Percentiles rank a stretch among this genome's conserved stretches.
Conservation (phyloP, 1,284 basidiomycete species). For the Leccinum insigne region DNA sequence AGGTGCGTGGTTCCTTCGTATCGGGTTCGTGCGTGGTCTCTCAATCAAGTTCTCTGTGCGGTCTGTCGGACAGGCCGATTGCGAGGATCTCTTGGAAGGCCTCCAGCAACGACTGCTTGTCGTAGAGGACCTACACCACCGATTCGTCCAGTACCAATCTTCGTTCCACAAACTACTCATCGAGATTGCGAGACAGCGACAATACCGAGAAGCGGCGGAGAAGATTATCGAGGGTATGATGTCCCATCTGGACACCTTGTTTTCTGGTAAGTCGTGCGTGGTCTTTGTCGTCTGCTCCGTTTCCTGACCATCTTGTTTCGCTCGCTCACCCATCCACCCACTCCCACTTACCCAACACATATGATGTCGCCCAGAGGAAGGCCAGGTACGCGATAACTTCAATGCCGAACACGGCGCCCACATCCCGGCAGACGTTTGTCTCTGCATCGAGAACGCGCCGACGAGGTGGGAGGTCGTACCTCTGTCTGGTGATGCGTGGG, state of each 20-base stretch:
- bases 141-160: constrained; percentile 63
- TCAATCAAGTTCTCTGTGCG: neutral
- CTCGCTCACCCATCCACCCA: neutral
- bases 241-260: constrained; percentile 57
- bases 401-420: constrained; percentile 67
- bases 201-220: constrained; percentile 64
- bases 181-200: constrained; percentile 67
- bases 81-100: constrained; percentile 49
- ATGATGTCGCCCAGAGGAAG: constrained; percentile 54
- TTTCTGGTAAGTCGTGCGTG: constrained; percentile 50
- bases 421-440: constrained; percentile 74
- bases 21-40: neutral
- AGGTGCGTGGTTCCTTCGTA: constrained; percentile 42
- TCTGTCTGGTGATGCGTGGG: constrained; percentile 48
- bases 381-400: constrained; percentile 61
- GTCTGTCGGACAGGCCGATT: constrained; percentile 43
- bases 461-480: constrained; percentile 68
- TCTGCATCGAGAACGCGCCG: constrained; percentile 70
- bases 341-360: neutral
- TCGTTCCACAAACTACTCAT: constrained; percentile 71
- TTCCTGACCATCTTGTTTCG: neutral
- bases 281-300: constrained; percentile 4
- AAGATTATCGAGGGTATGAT: constrained; percentile 66
- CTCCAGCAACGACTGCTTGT: constrained; percentile 61
- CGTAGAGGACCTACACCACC: constrained; percentile 61